phyloP scores from a whole-genome alignment of 352 stramenopile species.

The Phytophthora ohioensis region DNA sequence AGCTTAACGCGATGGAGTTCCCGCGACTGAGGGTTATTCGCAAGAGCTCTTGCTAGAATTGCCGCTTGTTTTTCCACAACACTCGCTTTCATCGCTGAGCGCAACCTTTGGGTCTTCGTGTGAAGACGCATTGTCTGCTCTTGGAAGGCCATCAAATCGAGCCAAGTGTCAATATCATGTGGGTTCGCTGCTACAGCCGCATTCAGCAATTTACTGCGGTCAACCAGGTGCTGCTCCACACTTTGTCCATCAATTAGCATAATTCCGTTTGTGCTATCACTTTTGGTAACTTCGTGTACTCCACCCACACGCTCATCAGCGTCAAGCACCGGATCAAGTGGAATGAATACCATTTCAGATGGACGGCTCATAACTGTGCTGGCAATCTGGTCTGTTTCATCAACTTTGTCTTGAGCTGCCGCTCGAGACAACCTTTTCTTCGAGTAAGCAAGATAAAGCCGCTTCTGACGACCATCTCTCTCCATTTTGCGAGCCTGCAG shows the following conservation, averaged over 20 bases:
- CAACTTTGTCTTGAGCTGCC: neutral
- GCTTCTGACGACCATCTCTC: conserved; percentile 45
- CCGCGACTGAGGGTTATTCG: conserved; percentile 54
- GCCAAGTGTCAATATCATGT: conserved; percentile 57
- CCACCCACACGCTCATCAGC: conserved; percentile 4
- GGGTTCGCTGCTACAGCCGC: conserved; percentile 47
- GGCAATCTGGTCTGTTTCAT: conserved; percentile 3
- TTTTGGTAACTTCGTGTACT: neutral
- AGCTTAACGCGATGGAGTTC: conserved; percentile 59
- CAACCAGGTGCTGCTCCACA: conserved; percentile 70
- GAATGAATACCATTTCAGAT: conserved; percentile 67
- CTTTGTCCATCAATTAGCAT: conserved; percentile 74
- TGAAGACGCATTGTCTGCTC: conserved; percentile 60
- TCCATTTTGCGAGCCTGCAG: conserved; percentile 51
- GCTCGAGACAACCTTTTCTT: conserved; percentile 52
- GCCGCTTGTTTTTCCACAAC: conserved; percentile 73
- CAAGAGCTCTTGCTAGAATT: conserved; percentile 65
- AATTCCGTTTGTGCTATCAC: conserved; percentile 34
- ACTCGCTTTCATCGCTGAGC: conserved; percentile 32
- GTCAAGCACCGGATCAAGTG: conserved; percentile 61
- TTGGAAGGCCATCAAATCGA: conserved; percentile 83
- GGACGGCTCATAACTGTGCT: neutral
- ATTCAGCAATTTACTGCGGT: conserved; percentile 63
- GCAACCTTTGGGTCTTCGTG: conserved; percentile 35
- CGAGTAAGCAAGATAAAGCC: conserved; percentile 78